Conservation (phyloP, 371 early-diverging fungal genomes). For the Mucor saturninus region DNA sequence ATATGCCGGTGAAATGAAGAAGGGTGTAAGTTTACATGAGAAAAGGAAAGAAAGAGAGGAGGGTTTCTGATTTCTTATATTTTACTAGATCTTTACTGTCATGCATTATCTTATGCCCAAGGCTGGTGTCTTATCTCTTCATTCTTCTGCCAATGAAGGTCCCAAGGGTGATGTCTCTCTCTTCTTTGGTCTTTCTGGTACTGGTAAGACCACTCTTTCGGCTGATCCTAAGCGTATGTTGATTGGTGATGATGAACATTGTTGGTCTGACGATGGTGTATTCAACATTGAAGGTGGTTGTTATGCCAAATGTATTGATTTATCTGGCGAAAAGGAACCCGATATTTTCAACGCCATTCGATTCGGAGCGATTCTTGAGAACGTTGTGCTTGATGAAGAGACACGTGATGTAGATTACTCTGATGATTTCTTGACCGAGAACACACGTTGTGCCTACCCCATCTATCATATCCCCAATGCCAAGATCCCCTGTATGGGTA, state of each 20-base stretch:
- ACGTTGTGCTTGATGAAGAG: constrained; percentile 86
- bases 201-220: constrained; percentile 97
- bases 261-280: constrained; percentile 95
- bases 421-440: constrained; percentile 87
- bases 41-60: neutral
- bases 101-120: constrained; percentile 99
- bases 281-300: constrained; percentile 99
- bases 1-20: constrained; percentile 99
- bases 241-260: constrained; percentile 99
- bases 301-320: constrained; percentile 96
- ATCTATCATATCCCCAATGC: constrained; percentile 96
- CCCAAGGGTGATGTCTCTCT: constrained; percentile 90
- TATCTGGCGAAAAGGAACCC: constrained; percentile 96
- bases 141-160: constrained; percentile 96
- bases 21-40: constrained; percentile 71
- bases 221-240: constrained; percentile 93
- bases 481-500: constrained; percentile 92
- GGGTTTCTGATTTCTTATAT: neutral
- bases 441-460: constrained; percentile 98
- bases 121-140: constrained; percentile 94
- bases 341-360: constrained; percentile 96
- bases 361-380: constrained; percentile 95
- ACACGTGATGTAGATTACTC: constrained; percentile 89
- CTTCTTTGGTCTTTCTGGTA: constrained; percentile 98
- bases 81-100: constrained; percentile 83